These are phyloP conservation scores for Penstemon davidsonii DNA, from an alignment of 257 asterid genomes.

Conservation along the genomic window DNA sequence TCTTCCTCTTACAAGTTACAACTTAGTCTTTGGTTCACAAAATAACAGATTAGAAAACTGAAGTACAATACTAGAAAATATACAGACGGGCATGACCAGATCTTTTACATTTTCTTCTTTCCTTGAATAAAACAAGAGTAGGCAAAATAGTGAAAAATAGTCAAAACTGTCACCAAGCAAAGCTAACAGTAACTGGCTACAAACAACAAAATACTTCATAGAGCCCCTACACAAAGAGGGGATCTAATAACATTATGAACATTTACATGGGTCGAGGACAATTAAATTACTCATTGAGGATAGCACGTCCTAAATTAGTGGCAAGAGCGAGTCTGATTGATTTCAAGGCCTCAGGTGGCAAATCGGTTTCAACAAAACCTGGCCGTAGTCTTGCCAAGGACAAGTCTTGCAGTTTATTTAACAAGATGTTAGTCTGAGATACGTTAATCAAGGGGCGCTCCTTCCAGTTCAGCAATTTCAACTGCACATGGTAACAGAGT, in stretches of 20 bases:
- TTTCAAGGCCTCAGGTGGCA: slow-evolving; percentile 77
- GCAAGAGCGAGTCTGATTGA: slow-evolving; percentile 86
- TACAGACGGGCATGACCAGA: too few species aligned
- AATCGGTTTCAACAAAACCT: slow-evolving; percentile 59
- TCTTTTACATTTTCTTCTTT: too few species aligned
- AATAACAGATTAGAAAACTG: too few species aligned
- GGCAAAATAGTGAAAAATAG: too few species aligned
- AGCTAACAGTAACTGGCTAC: background rate
- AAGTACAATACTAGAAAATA: too few species aligned
- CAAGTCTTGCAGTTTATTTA: slow-evolving; percentile 85
- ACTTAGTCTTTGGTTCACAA: too few species aligned
- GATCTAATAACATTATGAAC: background rate
- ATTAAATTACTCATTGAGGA: slow-evolving; percentile 63
- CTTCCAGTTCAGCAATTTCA: slow-evolving; percentile 76
- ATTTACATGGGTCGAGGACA: background rate
- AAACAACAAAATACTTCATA: background rate
- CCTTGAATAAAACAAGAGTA: too few species aligned
- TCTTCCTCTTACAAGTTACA: too few species aligned
- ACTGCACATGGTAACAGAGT: slow-evolving; percentile 43
- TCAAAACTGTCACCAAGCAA: too few species aligned
- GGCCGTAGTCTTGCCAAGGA: slow-evolving; percentile 79
- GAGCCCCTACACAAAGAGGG: background rate
- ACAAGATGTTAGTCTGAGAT: slow-evolving; percentile 66
- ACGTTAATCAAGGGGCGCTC: slow-evolving; percentile 66
- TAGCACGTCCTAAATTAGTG: slow-evolving; percentile 80